phyloP scores from a whole-genome alignment of 2,329 filamentous ascomycete species.

The Fusarium lyarnte region DNA sequence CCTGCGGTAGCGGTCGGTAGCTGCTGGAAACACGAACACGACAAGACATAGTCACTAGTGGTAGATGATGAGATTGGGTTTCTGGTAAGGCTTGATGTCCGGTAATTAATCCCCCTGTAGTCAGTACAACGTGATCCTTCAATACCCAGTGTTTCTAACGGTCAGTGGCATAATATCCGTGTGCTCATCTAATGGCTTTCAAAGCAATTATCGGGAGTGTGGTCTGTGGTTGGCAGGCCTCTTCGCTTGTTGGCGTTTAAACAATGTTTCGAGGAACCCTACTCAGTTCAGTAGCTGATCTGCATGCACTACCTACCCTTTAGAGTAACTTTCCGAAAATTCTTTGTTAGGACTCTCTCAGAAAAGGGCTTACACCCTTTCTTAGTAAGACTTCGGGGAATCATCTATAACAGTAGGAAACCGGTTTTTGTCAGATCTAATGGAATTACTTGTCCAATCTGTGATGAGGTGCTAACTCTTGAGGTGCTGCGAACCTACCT shows the following conservation, averaged over 20 bases:
- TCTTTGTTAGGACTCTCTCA: neutral
- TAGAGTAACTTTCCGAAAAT: neutral
- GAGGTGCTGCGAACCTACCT: neutral
- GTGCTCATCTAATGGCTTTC: neutral
- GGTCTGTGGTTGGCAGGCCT: neutral
- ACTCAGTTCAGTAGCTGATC: slow-evolving; percentile 9
- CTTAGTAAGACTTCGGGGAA: neutral
- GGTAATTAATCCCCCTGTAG: neutral
- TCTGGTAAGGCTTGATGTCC: neutral
- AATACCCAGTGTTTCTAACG: neutral
- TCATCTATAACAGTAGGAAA: neutral
- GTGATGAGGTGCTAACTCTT: neutral
- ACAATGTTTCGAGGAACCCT: slow-evolving; percentile 12
- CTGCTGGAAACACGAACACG: slow-evolving; percentile 37
- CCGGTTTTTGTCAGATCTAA: slow-evolving; percentile 21
- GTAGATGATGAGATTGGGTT: neutral
- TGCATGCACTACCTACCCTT: slow-evolving; percentile 2
- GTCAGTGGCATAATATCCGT: neutral
- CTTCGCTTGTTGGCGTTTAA: slow-evolving; percentile 13
- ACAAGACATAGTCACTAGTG: slow-evolving; percentile 14
- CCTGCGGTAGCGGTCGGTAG: slow-evolving; percentile 7
- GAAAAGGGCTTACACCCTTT: neutral
- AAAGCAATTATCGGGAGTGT: slow-evolving; percentile 3
- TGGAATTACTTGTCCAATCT: neutral
- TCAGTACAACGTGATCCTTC: neutral